phyloP scores from a whole-genome alignment of 352 stramenopile species.

The Phytophthora chlamydospora region DNA sequence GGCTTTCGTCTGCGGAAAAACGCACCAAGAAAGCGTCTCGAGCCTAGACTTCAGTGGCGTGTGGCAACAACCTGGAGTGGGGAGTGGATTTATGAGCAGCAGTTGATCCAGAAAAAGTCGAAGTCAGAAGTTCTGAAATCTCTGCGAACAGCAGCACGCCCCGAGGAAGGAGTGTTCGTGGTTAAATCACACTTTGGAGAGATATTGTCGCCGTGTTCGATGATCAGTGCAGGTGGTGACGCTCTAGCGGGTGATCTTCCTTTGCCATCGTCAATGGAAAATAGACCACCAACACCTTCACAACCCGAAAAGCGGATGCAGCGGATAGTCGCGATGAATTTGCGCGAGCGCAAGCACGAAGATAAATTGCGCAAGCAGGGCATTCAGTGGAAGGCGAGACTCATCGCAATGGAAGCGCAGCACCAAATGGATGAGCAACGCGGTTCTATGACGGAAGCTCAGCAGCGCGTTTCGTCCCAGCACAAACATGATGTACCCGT shows the following conservation, averaged over 20 bases:
- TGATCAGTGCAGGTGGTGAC: constrained; percentile 4
- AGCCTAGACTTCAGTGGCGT: constrained; percentile 42
- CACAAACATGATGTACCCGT: not conserved
- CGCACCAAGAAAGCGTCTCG: constrained; percentile 34
- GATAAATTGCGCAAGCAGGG: constrained; percentile 29
- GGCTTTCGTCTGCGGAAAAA: constrained; percentile 37
- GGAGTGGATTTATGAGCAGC: constrained; percentile 65
- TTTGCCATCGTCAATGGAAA: not conserved
- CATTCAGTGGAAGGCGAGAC: constrained; percentile 51
- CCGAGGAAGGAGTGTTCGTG: constrained; percentile 31
- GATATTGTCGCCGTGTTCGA: constrained; percentile 43
- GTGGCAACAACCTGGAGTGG: constrained; percentile 67
- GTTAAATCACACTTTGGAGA: constrained; percentile 61
- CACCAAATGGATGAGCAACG: constrained; percentile 42
- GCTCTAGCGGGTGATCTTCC: not conserved
- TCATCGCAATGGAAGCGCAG: constrained; percentile 65
- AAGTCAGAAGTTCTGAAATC: constrained; percentile 50
- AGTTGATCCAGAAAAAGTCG: constrained; percentile 31
- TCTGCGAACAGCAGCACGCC: constrained; percentile 38
- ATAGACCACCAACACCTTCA: not conserved
- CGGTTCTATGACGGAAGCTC: not conserved
- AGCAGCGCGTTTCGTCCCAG: not conserved
- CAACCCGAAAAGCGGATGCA: constrained; percentile 31
- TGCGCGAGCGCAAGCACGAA: constrained; percentile 33
- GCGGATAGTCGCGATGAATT: constrained; percentile 25